Evolutionary conservation across 805 yeast genomes (phyloP).

Genomic region (Hyphopichia homilentoma): DNA sequence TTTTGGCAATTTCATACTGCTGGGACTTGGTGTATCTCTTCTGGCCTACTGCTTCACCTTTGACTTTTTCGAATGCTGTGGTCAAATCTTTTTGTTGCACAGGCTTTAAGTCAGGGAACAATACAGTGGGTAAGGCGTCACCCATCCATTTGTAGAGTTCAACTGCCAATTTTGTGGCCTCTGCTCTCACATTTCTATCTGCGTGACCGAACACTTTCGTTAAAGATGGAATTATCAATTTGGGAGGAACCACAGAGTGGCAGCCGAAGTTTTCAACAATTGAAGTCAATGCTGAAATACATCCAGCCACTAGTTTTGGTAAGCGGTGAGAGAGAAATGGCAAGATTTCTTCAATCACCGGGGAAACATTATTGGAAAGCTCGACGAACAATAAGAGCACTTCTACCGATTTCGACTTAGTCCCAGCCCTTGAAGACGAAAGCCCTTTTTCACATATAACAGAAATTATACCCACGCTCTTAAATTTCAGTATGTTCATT

Average conservation of each 20-base stretch:
- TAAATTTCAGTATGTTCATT: constrained; percentile 35
- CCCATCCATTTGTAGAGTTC: constrained; percentile 77
- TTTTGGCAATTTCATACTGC: constrained; percentile 28
- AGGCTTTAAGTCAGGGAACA: constrained; percentile 77
- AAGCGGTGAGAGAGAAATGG: constrained; percentile 60
- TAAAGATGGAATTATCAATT: constrained; percentile 51
- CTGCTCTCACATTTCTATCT: constrained; percentile 80
- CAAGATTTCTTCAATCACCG: constrained; percentile 60
- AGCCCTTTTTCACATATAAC: constrained; percentile 79
- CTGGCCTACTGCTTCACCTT: constrained; percentile 43
- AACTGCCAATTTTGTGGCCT: constrained; percentile 64
- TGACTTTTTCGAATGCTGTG: constrained; percentile 57
- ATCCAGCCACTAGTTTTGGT: constrained; percentile 77
- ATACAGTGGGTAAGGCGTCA: constrained; percentile 48
- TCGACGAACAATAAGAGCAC: constrained; percentile 63
- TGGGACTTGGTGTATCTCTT: constrained; percentile 54
- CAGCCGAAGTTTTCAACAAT: constrained; percentile 65
- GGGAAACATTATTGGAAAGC: constrained; percentile 54
- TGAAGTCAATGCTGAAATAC: constrained; percentile 52
- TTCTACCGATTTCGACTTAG: constrained; percentile 63
- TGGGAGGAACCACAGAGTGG: constrained; percentile 48
- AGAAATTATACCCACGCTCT: constrained; percentile 38
- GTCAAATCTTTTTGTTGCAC: constrained; percentile 85
- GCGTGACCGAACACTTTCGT: constrained; percentile 79
- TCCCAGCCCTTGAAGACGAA: constrained; percentile 68